Conservation (phyloP, 345 rosid species). For the Pelargonium nanum region DNA sequence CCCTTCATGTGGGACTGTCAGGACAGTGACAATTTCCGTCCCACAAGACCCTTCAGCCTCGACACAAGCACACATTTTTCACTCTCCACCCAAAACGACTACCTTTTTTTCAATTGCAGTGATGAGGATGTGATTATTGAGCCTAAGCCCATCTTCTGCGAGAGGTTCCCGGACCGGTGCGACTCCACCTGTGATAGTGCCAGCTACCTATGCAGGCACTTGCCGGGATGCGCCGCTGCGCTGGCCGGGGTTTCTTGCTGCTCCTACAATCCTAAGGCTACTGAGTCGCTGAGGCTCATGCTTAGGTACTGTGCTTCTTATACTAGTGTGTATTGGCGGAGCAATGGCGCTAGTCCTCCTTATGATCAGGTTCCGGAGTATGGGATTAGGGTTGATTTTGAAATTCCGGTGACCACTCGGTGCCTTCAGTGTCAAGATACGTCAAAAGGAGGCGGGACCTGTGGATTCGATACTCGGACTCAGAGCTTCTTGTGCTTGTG, state of each 20-base stretch:
- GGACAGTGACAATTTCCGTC: conserved; percentile 56
- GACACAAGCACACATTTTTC: conserved; percentile 77
- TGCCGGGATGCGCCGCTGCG: conserved; percentile 57
- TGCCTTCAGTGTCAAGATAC: conserved; percentile 84
- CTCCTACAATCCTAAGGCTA: conserved; percentile 71
- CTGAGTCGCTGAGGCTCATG: conserved; percentile 79
- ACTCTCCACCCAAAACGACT: conserved; percentile 73
- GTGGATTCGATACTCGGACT: conserved; percentile 56
- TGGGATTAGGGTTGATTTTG: conserved; percentile 70
- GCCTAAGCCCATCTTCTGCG: conserved; percentile 78
- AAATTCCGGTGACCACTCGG: conserved; percentile 59
- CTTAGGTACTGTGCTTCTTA: conserved; percentile 67
- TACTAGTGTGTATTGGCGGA: conserved; percentile 82
- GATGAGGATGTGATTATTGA: conserved; percentile 53
- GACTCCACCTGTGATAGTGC: conserved; percentile 86
- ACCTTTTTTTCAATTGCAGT: conserved; percentile 84
- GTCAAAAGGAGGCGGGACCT: conserved; percentile 59
- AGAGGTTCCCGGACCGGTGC: conserved; percentile 74
- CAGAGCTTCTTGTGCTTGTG: conserved; percentile 64
- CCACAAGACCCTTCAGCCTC: conserved; percentile 72
- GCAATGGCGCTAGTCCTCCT: conserved; percentile 29
- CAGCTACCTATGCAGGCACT: conserved; percentile 77
- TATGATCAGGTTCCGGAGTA: conserved; percentile 73
- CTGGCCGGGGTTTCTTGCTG: conserved; percentile 57
- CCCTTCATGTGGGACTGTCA: conserved; percentile 84